Conservation (phyloP, 768 basidiomycete genomes). For the Agaricus bisporus region DNA sequence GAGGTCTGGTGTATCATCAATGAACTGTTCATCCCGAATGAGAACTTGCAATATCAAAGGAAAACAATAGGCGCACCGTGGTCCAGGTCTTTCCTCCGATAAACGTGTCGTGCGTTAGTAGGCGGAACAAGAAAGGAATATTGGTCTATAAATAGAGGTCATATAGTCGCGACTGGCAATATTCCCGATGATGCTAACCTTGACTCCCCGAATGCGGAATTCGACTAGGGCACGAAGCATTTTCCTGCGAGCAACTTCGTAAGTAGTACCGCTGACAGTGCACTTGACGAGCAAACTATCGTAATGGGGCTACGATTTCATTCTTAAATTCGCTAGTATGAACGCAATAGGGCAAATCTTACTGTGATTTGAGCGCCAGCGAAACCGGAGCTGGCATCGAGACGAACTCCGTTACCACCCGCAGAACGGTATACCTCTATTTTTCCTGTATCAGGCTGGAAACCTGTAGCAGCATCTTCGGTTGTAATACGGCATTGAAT, state of each 20-base stretch:
- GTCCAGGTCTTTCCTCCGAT: constrained; percentile 98
- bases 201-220: constrained; percentile 98
- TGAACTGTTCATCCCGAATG: constrained; percentile 56
- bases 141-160: constrained; percentile 65
- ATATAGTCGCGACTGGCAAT: neutral
- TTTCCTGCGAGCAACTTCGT: constrained; percentile 97
- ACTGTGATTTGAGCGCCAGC: constrained; percentile 99
- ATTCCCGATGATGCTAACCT: constrained; percentile 39
- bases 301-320: constrained; percentile 75
- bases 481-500: constrained; percentile 99
- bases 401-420: constrained; percentile 95
- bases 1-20: constrained; percentile 98
- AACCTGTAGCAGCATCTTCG: constrained; percentile 85
- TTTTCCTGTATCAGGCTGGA: constrained; percentile 99
- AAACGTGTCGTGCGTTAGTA: constrained; percentile 94
- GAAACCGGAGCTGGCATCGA: constrained; percentile 96
- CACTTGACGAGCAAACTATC: constrained; percentile 97
- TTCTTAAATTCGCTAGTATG: neutral
- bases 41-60: neutral
- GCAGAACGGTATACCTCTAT: constrained; percentile 99
- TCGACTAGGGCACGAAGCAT: constrained; percentile 99
- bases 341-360: constrained; percentile 17
- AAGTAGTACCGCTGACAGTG: constrained; percentile 92
- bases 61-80: constrained; percentile 34
- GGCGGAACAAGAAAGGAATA: constrained; percentile 98